phyloP scores from a whole-genome alignment of 108 stramenopile genomes.

The Conticribra guillardii region DNA sequence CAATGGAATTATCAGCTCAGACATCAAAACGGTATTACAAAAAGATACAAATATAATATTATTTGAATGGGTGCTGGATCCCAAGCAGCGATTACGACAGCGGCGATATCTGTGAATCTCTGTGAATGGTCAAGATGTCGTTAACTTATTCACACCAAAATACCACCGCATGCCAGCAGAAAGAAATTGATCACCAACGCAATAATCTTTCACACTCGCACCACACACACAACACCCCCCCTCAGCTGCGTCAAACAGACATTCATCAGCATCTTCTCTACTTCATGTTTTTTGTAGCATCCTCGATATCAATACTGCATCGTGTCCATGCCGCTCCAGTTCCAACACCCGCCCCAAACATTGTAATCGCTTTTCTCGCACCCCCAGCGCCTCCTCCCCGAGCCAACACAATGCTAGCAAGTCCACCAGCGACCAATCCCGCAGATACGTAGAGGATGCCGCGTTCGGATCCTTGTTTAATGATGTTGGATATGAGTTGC shows the following conservation, averaged over 20 bases:
- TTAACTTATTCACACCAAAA: too few relatives aligned
- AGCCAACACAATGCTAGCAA: slow-evolving; percentile 54
- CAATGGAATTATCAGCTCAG: too few relatives aligned
- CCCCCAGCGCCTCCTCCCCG: slow-evolving; percentile 50
- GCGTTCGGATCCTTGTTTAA: slow-evolving; percentile 52
- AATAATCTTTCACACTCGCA: background rate
- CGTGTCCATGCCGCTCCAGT: slow-evolving; percentile 53
- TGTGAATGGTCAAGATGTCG: too few relatives aligned
- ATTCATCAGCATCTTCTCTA: background rate
- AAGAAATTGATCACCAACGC: too few relatives aligned
- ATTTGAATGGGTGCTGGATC: background rate
- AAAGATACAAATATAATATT: background rate
- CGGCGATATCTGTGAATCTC: too few relatives aligned
- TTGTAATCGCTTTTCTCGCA: slow-evolving; percentile 50
- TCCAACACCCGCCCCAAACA: slow-evolving; percentile 54
- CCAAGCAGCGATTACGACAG: too few relatives aligned
- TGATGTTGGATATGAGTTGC: slow-evolving; percentile 46
- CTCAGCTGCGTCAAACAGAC: too few relatives aligned
- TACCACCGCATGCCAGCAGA: too few relatives aligned
- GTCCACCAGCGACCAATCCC: slow-evolving; percentile 50
- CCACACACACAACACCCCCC: background rate
- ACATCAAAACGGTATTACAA: background rate
- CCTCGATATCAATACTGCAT: slow-evolving; percentile 57
- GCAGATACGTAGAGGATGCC: slow-evolving; percentile 47
- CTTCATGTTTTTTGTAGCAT: slow-evolving; percentile 48